Base-by-base conservation (phyloP, 2,329 filamentous ascomycete species). In the Colletotrichum graminicola region DNA sequence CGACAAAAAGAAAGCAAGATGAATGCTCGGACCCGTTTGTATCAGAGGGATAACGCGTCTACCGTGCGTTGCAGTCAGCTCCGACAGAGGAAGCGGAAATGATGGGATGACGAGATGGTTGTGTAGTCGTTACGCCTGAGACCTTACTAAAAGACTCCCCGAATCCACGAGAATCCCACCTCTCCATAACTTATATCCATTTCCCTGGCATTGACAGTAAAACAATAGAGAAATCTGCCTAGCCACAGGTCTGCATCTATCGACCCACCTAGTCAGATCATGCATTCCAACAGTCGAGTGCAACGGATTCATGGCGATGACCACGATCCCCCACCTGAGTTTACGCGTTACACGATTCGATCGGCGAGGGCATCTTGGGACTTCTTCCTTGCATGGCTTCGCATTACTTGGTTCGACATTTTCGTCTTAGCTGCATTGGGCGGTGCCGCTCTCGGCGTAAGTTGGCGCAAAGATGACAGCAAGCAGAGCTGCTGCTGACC, bases 401-500 rank as follows among this genome's bases (percentile, higher is more conserved):
- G 86, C 68, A 80, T 85, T 7, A 88, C 87, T 29, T 90, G 86
- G 83, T 78, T 87, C 2, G 90, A 92, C 74, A 80, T 92, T 36
- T 71, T 91, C 8, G 88, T 86, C 23, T 90, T 92, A 87, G 80
- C 82, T 10, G 71, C 84, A 11, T 82, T 92, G 76, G 90, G 88
- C n/a, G 84, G 62, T 18, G 73, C 77, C 34, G 70, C 74, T 21
- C 69, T 80, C 41, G 76, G 74, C 8, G 80, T 79, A 75, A 61
- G 79, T 45, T 23, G n/a, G 4, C 4, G 1, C 18, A 2, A 49
- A 3, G 16, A 16, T 23, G 14, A 29, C 16, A 51, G 21, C 8
- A 5, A 10, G 43, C 45, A 65, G 81, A 39, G 77, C 74, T 3
- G 82, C 83, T 75, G 18, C 76, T 39, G 8, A 14, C 26, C n/a